Evolutionary conservation across 1,284 basidiomycete species (phyloP), one percentile per base, ranked within the genome.

Genomic region (Ceratobasidium sp.): DNA sequence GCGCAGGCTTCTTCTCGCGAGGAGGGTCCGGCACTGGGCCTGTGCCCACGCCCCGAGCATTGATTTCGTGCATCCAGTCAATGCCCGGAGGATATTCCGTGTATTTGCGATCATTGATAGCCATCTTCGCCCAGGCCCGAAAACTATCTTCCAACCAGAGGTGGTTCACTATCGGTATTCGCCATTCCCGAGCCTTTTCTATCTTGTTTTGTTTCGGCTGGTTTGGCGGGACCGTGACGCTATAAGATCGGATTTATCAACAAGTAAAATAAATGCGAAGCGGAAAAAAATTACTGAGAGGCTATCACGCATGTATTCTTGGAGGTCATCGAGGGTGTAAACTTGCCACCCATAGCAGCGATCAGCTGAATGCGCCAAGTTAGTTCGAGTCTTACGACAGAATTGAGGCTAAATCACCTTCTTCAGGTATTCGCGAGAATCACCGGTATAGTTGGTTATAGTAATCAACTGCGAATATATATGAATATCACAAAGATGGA

Each of bases 111-210:
- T 78, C 79, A 16, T 59, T 78, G 35, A 78, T 57, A 4, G 80
- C 75, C 18, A 82, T 67, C 44, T 77, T 60, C 27, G 88, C 87
- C 95, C 95, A 96, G 67, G 90, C 88, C 23, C 90, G 84, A 81
- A 96, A 94, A 83, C 94, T 96, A 79, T 95, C 94, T 83, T 97
- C 96, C 6, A 97, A 87, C 94, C 95, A 97, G 0, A 89, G 87
- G 81, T 97, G 96, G 81, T 96, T 96, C 16, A 97, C 93, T 77
- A 96, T 87, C 0, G 94, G 93, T 78, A 97, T 93, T 0, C 89
- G 89, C 96, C 96, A 97, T 0, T 90, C 87, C 10, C 87, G 86
- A 0, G 95, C 94, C 82, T 93, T 93, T 7, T 86, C 84, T 0
- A 93, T 91, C 85, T 96, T 96, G 3, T 88, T 89, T n/a, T 94